Percentiles rank a stretch among this genome's conserved stretches.
phyloP scores from a whole-genome alignment of 2,329 filamentous ascomycete species.

The Rasamsonia emersonii region DNA sequence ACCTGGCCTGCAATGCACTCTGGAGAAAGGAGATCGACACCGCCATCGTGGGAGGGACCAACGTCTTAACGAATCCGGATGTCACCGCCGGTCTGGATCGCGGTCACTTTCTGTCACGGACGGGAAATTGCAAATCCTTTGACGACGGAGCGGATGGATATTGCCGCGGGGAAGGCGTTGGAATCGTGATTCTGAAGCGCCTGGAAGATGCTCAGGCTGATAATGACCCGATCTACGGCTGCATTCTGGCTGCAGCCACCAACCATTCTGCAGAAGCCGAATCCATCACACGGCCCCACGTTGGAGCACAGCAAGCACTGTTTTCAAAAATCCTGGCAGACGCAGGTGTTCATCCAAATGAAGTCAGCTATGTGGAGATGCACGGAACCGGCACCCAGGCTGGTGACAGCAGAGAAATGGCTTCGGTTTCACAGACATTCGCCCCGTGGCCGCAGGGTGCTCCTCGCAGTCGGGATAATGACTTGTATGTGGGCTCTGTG shows the following conservation, averaged over 20 bases:
- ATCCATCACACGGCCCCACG: constrained; percentile 56
- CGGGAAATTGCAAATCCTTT: constrained; percentile 65
- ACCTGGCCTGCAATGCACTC: constrained; percentile 60
- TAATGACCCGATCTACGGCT: constrained; percentile 56
- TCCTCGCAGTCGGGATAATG: constrained; percentile 19
- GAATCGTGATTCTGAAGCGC: constrained; percentile 64
- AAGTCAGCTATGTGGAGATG: constrained; percentile 30
- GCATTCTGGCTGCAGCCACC: constrained; percentile 62
- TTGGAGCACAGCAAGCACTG: constrained; percentile 26
- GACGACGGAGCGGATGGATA: constrained; percentile 70
- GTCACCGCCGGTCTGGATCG: constrained; percentile 65
- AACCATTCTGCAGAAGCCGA: constrained; percentile 71
- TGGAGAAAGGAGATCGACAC: constrained; percentile 68
- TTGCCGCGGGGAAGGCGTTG: constrained; percentile 66
- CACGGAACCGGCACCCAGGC: constrained; percentile 34
- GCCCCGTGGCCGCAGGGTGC: too few species aligned
- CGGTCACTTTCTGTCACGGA: constrained; percentile 66
- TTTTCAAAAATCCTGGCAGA: constrained; percentile 26
- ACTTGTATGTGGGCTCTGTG: constrained; percentile 48
- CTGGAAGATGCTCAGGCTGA: constrained; percentile 66
- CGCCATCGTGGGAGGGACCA: constrained; percentile 65
- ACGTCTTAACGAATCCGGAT: constrained; percentile 65
- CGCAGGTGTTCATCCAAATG: constrained; percentile 26
- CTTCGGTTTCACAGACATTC: constrained; percentile 25
- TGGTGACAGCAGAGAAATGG: constrained; percentile 27